Conservation (phyloP, 2,329 filamentous ascomycete species). For the Sarocladium brachiariae region DNA sequence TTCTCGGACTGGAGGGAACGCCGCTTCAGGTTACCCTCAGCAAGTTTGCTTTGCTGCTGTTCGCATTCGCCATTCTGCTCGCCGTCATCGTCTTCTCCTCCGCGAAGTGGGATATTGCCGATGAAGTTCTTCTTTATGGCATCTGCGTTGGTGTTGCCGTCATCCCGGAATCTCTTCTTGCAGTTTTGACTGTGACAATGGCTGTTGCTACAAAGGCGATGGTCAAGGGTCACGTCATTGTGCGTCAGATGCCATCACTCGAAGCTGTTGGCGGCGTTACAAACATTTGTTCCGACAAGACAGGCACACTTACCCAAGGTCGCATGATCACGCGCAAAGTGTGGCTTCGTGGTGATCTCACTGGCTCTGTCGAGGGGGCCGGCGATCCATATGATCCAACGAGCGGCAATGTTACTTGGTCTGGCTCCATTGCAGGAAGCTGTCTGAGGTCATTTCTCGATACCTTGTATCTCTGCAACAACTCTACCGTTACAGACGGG, state of each 20-base stretch:
- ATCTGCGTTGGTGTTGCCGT: slow-evolving; percentile 57
- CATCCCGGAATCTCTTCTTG: slow-evolving; percentile 60
- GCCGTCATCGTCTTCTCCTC: slow-evolving; percentile 56
- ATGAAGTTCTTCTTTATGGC: slow-evolving; percentile 54
- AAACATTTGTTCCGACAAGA: slow-evolving; percentile 66
- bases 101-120: slow-evolving; percentile 44
- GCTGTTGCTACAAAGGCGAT: slow-evolving; percentile 59
- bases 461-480: slow-evolving; percentile 57
- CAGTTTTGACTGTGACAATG: slow-evolving; percentile 66
- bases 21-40: slow-evolving; percentile 79
- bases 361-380: slow-evolving; percentile 45
- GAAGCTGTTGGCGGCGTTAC: slow-evolving; percentile 65
- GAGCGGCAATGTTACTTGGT: slow-evolving; percentile 44
- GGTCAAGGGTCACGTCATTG: slow-evolving; percentile 58
- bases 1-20: slow-evolving; percentile 66
- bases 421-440: slow-evolving; percentile 31
- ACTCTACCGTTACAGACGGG: slow-evolving; percentile 41
- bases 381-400: slow-evolving; percentile 56
- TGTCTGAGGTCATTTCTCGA: slow-evolving; percentile 42
- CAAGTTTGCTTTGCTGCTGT: slow-evolving; percentile 76
- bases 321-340: slow-evolving; percentile 60
- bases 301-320: slow-evolving; percentile 58
- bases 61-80: slow-evolving; percentile 60
- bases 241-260: slow-evolving; percentile 57
- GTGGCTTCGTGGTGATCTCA: slow-evolving; percentile 50